phyloP scores from a whole-genome alignment of 129 eudicot genomes.

The Artemisia annua region DNA sequence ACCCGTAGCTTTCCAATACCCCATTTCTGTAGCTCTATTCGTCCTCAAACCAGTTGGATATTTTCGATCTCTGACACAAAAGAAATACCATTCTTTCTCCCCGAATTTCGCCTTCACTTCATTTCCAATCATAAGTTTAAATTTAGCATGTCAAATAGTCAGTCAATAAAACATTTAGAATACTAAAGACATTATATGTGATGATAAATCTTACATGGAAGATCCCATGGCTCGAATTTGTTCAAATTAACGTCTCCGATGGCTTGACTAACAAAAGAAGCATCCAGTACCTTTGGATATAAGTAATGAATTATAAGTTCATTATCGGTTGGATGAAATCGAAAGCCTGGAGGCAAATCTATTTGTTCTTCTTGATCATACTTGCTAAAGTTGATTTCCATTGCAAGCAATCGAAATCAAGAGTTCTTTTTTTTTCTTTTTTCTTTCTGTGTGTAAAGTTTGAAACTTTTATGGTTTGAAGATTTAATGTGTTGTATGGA shows the following conservation, averaged over 20 bases:
- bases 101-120: constrained; percentile 80
- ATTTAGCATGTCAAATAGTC: not conserved
- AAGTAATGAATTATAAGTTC: constrained; percentile 78
- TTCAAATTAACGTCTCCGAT: constrained; percentile 82
- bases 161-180: not conserved
- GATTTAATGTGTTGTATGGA: constrained; percentile 13
- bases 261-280: constrained; percentile 46
- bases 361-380: constrained; percentile 40
- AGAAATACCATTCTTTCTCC: constrained; percentile 91
- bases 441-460: too few species aligned
- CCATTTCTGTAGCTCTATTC: constrained; percentile 66
- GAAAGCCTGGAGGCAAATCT: constrained; percentile 76
- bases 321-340: constrained; percentile 81
- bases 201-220: constrained; percentile 56
- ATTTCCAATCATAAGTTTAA: constrained; percentile 10
- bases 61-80: constrained; percentile 72
- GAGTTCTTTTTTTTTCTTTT: not conserved
- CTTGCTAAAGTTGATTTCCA: constrained; percentile 15
- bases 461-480: constrained; percentile 15
- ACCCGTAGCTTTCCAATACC: constrained; percentile 87
- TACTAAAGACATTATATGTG: not conserved
- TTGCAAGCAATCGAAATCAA: not conserved
- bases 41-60: constrained; percentile 76
- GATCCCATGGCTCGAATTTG: constrained; percentile 90
- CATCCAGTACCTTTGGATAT: constrained; percentile 46